Conservation (phyloP, 495 filamentous ascomycete species). For the Xylaria flabelliformis region DNA sequence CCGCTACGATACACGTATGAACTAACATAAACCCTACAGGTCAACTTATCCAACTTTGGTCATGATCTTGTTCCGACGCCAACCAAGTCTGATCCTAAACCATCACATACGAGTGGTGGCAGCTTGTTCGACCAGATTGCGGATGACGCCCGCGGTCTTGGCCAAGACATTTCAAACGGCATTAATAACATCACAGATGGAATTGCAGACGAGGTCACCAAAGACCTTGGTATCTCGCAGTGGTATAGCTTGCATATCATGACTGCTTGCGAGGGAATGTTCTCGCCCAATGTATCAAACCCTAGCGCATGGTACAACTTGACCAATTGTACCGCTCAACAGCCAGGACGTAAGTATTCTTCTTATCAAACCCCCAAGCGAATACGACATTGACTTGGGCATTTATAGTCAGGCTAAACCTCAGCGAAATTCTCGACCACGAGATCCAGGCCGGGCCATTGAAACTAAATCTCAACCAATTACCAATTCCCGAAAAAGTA, state of each 20-base stretch:
- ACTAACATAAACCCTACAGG: conserved; percentile 43
- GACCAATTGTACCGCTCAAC: conserved; percentile 66
- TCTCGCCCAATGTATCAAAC: conserved; percentile 59
- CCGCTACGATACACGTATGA: not conserved
- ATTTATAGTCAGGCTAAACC: conserved; percentile 60
- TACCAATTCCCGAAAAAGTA: conserved; percentile 69
- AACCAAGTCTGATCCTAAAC: conserved; percentile 36
- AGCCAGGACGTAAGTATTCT: conserved; percentile 56
- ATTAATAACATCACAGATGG: conserved; percentile 47
- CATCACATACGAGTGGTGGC: conserved; percentile 25
- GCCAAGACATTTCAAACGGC: conserved; percentile 44
- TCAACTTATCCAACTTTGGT: conserved; percentile 70
- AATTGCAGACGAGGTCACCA: conserved; percentile 52
- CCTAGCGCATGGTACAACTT: conserved; percentile 57
- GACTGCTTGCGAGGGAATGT: conserved; percentile 70
- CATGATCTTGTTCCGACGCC: conserved; percentile 51
- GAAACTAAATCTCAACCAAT: conserved; percentile 56
- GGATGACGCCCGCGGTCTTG: conserved; percentile 37
- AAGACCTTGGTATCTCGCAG: conserved; percentile 64
- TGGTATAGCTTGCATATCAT: conserved; percentile 79
- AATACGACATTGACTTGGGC: not conserved
- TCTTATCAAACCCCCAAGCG: not conserved
- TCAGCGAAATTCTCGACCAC: conserved; percentile 58
- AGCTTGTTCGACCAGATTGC: conserved; percentile 33
- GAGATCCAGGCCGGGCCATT: conserved; percentile 57